phyloP scores from a whole-genome alignment of 805 yeast species.

The Candida rishiriensis region DNA sequence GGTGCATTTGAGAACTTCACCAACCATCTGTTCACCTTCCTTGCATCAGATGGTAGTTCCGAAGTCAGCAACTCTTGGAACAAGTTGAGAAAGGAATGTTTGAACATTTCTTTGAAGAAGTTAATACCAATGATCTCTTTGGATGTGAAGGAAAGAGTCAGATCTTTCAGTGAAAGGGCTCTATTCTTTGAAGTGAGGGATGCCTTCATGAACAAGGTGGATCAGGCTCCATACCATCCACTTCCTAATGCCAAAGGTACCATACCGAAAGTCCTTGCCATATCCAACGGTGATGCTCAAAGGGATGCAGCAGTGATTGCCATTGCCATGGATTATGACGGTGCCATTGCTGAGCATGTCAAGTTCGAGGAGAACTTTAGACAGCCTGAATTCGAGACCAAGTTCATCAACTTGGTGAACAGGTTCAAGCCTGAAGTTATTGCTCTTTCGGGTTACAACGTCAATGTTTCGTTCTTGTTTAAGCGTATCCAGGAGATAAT shows the following conservation, averaged over 20 bases:
- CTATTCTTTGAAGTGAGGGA: conserved; percentile 68
- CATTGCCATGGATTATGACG: conserved; percentile 70
- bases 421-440: conserved; percentile 81
- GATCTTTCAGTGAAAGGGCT: conserved; percentile 68
- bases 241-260: conserved; percentile 74
- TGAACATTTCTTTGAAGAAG: conserved; percentile 63
- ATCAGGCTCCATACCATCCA: conserved; percentile 93
- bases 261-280: conserved; percentile 74
- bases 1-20: conserved; percentile 37
- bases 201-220: conserved; percentile 63
- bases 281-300: conserved; percentile 85
- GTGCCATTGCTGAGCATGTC: conserved; percentile 69
- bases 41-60: conserved; percentile 75
- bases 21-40: conserved; percentile 47
- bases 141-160: conserved; percentile 78
- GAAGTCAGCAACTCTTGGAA: conserved; percentile 81
- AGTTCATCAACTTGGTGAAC: conserved; percentile 55
- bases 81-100: conserved; percentile 59
- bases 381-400: conserved; percentile 58
- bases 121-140: conserved; percentile 63
- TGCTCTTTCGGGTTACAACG: conserved; percentile 84
- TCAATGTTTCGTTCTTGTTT: conserved; percentile 58
- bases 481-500: conserved; percentile 54
- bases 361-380: conserved; percentile 76
- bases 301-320: conserved; percentile 84